Evolutionary conservation across 1,284 basidiomycete species (phyloP).

Genomic region (Ceratobasidium sp.): DNA sequence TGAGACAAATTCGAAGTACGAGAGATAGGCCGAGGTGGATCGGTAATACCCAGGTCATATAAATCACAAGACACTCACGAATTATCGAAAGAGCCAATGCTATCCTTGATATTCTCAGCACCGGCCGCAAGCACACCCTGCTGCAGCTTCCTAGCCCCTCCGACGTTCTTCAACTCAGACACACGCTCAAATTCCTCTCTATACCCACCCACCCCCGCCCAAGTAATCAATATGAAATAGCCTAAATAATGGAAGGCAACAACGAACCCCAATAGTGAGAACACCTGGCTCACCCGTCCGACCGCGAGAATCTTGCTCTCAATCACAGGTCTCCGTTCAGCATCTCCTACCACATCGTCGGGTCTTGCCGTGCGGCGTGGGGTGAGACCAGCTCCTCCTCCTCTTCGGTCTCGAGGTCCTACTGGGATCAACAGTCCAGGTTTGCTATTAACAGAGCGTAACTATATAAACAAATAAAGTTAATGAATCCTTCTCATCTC

Average conservation of each 20-base stretch:
- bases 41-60: background rate
- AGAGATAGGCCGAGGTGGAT: too few relatives aligned
- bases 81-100: conserved; percentile 94
- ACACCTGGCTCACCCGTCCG: conserved; percentile 95
- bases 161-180: conserved; percentile 94
- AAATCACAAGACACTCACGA: conserved; percentile 71
- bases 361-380: conserved; percentile 53
- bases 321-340: conserved; percentile 86
- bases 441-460: conserved; percentile 98
- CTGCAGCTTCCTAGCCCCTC: conserved; percentile 83
- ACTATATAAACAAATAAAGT: conserved; percentile 63
- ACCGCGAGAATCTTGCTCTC: conserved; percentile 99
- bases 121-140: conserved; percentile 91
- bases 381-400: conserved; percentile 50
- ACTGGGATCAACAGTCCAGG: conserved; percentile 93
- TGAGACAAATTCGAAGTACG: too few relatives aligned
- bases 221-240: conserved; percentile 34
- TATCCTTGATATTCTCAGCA: conserved; percentile 95
- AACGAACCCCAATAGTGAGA: conserved; percentile 92
- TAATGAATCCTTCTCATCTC: conserved; percentile 8
- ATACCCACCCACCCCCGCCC: conserved; percentile 27
- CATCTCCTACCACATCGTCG: conserved; percentile 65
- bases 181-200: conserved; percentile 99
- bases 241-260: conserved; percentile 41
- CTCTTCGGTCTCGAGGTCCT: conserved; percentile 87